Base-by-base conservation (phyloP, 2,329 filamentous ascomycete species). In the Fusarium algeriense region DNA sequence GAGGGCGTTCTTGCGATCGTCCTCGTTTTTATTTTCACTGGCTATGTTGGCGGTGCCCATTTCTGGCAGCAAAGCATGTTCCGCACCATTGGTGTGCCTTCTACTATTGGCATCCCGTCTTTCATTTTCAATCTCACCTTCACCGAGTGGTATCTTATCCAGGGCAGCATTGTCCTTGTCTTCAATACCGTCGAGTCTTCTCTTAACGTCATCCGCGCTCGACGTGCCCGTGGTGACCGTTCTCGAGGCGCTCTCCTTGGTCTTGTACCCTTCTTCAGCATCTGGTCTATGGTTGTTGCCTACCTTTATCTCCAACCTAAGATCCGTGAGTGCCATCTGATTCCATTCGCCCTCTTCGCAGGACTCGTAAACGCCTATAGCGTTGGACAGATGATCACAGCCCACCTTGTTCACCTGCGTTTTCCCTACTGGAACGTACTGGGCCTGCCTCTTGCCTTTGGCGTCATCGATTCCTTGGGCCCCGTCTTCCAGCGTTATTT, bases 341-440 rank as follows among this genome's bases (percentile, higher is more conserved):
- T 99, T 20, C 95, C 96, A 3, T 98, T 99, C 81, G 87, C 92
- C 71, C 86, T 98, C 79, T 98, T 96, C 79, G 92, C 92, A 44
- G 95, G 95, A 60, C 85, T 98, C 62, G 87, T 97, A 78, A 98
- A 98, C 79, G 95, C 96, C 67, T 98, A 98, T 84, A 93, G 92
- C 55, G 95, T 98, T 62, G 95, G 95, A 10, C 92, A 95, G 80
- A 98, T 98, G 85, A 98, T 98, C 82, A 94, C 93, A 45, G 95
- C 95, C 1, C 96, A 99, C 81, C 86, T 99, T 23, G 94, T 95
- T 66, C 93, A 95, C 82, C 88, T 93, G 44, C 87, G 88, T 15
- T 99, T 98, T 84, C 96, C 96, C 9, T 97, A 95, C 85, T 90
- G 91, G 81, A 98, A 98, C 81, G 89, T 98, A 20, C 86, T 98